A percentile compares a stretch with the other conserved stretches of the same genome.
Evolutionary conservation across 352 stramenopile genomes (phyloP).

Genomic region (Phytopythium helicoides): DNA sequence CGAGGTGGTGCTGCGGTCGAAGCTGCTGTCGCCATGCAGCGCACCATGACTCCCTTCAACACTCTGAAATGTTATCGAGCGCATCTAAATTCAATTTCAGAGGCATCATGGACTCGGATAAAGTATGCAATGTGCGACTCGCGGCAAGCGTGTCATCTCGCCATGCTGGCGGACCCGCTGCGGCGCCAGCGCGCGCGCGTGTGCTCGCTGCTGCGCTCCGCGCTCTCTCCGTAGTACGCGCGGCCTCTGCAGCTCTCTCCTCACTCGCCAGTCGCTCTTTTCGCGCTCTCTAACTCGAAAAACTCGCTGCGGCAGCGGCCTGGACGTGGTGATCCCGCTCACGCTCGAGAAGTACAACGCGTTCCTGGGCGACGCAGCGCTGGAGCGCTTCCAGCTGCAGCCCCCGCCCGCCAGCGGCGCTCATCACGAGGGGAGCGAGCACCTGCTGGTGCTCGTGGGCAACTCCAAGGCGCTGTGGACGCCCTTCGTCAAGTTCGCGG

Average conservation of each 20-base stretch:
- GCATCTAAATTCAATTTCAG: too few relatives aligned
- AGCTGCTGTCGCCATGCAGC: too few relatives aligned
- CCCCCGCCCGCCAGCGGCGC: conserved; percentile 3
- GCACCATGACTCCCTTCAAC: too few relatives aligned
- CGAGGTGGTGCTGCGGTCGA: too few relatives aligned
- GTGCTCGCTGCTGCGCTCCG: conserved; percentile 5
- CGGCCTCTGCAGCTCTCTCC: neutral
- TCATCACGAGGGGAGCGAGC: conserved; percentile 14
- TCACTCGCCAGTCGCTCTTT: too few relatives aligned
- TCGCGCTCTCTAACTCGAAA: neutral
- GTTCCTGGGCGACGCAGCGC: conserved; percentile 24
- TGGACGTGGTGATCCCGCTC: conserved; percentile 68
- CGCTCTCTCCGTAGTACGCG: conserved; percentile 2
- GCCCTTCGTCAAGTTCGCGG: conserved; percentile 43
- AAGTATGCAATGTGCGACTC: too few relatives aligned
- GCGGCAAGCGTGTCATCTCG: neutral
- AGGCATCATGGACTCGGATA: too few relatives aligned
- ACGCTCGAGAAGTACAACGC: conserved; percentile 67
- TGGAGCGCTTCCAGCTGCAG: conserved; percentile 48
- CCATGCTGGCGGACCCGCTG: neutral
- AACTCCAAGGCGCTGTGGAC: conserved; percentile 60
- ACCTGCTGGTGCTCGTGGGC: conserved; percentile 66
- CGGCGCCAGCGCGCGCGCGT: neutral
- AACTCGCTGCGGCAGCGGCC: conserved; percentile 22
- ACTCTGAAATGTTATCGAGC: too few relatives aligned